Base-by-base conservation (phyloP, 768 basidiomycete species). In the Auricularia sp. region DNA sequence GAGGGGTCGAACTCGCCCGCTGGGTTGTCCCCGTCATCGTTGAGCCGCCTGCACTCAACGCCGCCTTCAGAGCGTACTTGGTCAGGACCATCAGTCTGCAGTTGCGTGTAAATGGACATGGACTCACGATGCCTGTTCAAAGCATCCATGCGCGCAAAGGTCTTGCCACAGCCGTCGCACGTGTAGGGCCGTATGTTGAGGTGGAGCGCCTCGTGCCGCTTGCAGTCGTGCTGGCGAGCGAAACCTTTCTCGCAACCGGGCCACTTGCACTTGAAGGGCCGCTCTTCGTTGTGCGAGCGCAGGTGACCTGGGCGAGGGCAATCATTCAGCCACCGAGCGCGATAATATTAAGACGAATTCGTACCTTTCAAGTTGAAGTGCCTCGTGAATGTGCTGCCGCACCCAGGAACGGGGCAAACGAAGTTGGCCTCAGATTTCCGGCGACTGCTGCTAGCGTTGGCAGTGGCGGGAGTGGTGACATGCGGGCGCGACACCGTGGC, bases 201-300 rank as follows among this genome's bases (percentile, higher is more conserved):
- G 73, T 98, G 95, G 51, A 98, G 80, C 69, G 94, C 89, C 75
- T 97, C 95, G 70, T 98, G 96, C 2, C 94, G 85, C 73, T 96
- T 98, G 77, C 95, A 97, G 74, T 98, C 95, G 71, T 97, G 95
- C 73, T 96, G 92, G 64, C 94, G 77, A 34, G 91, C 94, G 68
- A 97, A 95, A 29, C 94, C 92, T 76, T 97, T 96, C 34, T 87
- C 88, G 72, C 94, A 98, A 29, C 92, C 94, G 1, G 92, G 92
- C 87, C 93, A 96, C 70, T 90, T 88, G 77, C 94, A 98, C 74
- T 89, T 85, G 81, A 94, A 98, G 37, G 94, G 94, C 67, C 93
- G 88, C 75, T 96, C 93, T 74, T 95, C 94, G 66, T 90, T 94
- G 71, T 97, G 95, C 14, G 91, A 93, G 51, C 95, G 89, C 70